A percentile compares a stretch with the other conserved stretches of the same genome.
Evolutionary conservation across 208 protist genomes (phyloP).

Genomic region (Wallacemonas sp.): DNA sequence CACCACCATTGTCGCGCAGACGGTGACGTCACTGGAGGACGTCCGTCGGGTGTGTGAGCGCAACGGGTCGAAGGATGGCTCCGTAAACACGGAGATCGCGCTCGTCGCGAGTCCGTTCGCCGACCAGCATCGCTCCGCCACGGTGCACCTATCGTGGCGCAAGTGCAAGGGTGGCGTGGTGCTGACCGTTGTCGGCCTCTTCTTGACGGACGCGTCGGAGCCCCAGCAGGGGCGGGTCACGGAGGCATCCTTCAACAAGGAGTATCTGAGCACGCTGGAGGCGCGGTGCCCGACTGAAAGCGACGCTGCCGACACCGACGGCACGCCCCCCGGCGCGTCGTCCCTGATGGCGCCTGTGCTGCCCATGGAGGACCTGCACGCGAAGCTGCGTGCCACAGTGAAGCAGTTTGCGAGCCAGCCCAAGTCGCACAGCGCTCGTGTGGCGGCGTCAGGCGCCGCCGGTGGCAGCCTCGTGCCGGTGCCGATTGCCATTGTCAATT

Average conservation of each 20-base stretch:
- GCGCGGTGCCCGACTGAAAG: neutral
- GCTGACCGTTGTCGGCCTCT: constrained; percentile 37
- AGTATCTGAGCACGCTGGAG: constrained; percentile 17
- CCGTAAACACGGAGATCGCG: constrained; percentile 2
- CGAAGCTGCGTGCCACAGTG: constrained; percentile 5
- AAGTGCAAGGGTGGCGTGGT: constrained; percentile 28
- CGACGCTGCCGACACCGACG: neutral
- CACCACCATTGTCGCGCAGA: constrained; percentile 35
- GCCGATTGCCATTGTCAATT: constrained; percentile 28
- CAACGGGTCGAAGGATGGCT: neutral
- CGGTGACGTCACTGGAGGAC: constrained; percentile 30
- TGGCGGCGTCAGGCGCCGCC: neutral
- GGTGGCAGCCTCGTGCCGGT: neutral
- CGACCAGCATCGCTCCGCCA: constrained; percentile 39
- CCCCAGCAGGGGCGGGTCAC: constrained; percentile 54
- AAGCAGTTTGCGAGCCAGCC: constrained; percentile 5
- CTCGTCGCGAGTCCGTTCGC: constrained; percentile 29
- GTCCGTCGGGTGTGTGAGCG: constrained; percentile 16
- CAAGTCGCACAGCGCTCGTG: neutral
- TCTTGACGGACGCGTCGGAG: constrained; percentile 34
- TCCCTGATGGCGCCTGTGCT: constrained; percentile 7
- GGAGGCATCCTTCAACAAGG: constrained; percentile 33
- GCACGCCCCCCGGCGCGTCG: neutral
- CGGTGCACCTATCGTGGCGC: constrained; percentile 34
- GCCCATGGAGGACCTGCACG: constrained; percentile 12